Conservation (phyloP, 495 filamentous ascomycete genomes). For the Lentithecium fluviatile region DNA sequence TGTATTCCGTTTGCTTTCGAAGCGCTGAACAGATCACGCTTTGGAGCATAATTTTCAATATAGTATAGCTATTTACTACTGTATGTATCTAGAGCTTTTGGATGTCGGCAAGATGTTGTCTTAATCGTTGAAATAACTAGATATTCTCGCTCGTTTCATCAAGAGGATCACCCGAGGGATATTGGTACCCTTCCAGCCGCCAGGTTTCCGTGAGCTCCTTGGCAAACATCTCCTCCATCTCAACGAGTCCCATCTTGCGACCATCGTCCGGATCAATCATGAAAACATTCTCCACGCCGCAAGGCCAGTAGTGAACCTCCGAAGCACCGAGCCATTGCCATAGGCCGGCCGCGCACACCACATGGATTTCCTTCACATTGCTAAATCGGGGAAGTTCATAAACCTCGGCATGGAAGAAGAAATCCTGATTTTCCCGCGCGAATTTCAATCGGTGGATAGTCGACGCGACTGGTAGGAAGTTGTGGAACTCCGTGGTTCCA, state of each 20-base stretch:
- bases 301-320: conserved; percentile 5
- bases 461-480: neutral
- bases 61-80: too few relatives aligned
- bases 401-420: neutral
- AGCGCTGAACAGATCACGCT: too few relatives aligned
- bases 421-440: neutral
- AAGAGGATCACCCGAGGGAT: too few relatives aligned
- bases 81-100: too few relatives aligned
- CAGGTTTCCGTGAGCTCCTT: neutral
- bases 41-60: too few relatives aligned
- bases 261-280: conserved; percentile 1
- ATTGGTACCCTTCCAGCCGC: too few relatives aligned
- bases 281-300: conserved; percentile 12
- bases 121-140: too few relatives aligned
- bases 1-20: too few relatives aligned
- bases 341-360: conserved; percentile 9
- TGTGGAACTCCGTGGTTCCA: neutral
- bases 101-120: too few relatives aligned
- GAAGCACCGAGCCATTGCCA: neutral
- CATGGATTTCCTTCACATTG: conserved; percentile 17
- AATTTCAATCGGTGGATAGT: conserved; percentile 2
- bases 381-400: neutral
- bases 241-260: neutral
- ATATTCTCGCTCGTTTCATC: too few relatives aligned
- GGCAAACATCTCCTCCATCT: neutral